Conservation (phyloP, 768 basidiomycete species). For the Pisolithus microcarpus region DNA sequence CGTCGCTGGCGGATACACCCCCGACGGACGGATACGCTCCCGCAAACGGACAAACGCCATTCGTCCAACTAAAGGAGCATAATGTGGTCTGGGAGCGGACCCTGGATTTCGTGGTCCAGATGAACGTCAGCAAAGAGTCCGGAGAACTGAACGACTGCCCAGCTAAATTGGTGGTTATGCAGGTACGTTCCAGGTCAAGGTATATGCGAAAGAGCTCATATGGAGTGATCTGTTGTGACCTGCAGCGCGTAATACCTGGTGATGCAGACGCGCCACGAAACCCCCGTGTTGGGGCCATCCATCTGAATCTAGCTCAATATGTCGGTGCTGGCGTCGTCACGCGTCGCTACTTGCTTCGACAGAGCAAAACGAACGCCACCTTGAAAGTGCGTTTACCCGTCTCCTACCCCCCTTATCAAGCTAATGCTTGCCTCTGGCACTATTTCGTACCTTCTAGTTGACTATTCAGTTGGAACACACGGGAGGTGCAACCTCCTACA, state of each 20-base stretch:
- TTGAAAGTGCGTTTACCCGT: constrained; percentile 44
- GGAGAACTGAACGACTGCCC: constrained; percentile 44
- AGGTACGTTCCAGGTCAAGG: constrained; percentile 28
- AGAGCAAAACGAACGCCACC: constrained; percentile 76
- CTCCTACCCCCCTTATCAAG: neutral
- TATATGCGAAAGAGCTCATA: neutral
- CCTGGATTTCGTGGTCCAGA: constrained; percentile 51
- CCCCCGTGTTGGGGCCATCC: constrained; percentile 56
- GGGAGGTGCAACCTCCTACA: constrained; percentile 48
- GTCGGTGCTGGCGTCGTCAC: constrained; percentile 50
- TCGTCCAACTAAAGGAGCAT: constrained; percentile 56
- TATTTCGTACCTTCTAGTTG: constrained; percentile 33
- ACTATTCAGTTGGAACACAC: constrained; percentile 51
- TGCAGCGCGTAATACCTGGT: constrained; percentile 48
- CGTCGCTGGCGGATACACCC: constrained; percentile 5
- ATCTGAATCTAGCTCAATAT: constrained; percentile 72
- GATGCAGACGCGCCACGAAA: constrained; percentile 52
- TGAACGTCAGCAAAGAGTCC: constrained; percentile 50
- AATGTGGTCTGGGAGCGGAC: constrained; percentile 54
- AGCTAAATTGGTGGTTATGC: constrained; percentile 60
- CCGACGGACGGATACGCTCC: constrained; percentile 23
- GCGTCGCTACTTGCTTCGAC: constrained; percentile 57
- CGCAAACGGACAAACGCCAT: constrained; percentile 56
- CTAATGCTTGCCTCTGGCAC: neutral
- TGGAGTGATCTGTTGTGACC: neutral